Evolutionary conservation across 2,329 filamentous ascomycete species (phyloP).

Genomic region (Cyphellophora attinorum): DNA sequence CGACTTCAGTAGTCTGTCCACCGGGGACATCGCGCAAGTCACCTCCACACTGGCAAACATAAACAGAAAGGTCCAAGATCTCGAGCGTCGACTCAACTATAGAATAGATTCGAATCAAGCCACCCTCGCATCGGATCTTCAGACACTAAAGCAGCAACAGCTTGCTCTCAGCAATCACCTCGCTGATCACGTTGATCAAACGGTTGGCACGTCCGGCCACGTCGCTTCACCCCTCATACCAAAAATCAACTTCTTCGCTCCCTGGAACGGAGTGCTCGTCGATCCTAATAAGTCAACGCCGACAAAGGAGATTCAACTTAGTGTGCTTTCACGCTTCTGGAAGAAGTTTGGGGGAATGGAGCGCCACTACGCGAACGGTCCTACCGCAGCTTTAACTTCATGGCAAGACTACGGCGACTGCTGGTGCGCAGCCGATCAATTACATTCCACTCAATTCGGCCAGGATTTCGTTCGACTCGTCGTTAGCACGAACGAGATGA

Average conservation of each 20-base stretch:
- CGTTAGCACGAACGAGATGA: conserved; percentile 28
- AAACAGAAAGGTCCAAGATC: conserved; percentile 11
- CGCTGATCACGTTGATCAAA: conserved; percentile 3
- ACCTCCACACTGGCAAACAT: conserved; percentile 10
- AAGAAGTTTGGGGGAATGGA: conserved; percentile 10
- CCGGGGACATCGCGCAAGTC: conserved; percentile 11
- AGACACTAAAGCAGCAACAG: conserved; percentile 12
- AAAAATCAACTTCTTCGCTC: conserved; percentile 64
- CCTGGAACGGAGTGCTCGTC: conserved; percentile 56
- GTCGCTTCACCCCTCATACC: conserved; percentile 15
- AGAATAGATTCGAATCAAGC: conserved; percentile 11
- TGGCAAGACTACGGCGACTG: conserved; percentile 80
- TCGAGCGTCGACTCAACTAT: conserved; percentile 13
- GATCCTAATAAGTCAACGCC: conserved; percentile 53
- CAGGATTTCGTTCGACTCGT: conserved; percentile 32
- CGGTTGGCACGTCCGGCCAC: conserved; percentile 3
- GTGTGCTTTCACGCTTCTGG: conserved; percentile 15
- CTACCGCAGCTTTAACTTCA: conserved; percentile 48
- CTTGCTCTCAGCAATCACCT: conserved; percentile 10
- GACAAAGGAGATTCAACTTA: conserved; percentile 28
- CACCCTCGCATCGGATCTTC: conserved; percentile 8
- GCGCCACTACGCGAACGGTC: conserved; percentile 22
- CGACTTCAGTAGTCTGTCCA: conserved; percentile 10
- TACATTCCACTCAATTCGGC: not conserved
- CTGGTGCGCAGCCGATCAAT: conserved; percentile 62